These are phyloP conservation scores for Galeopsis tetrahit DNA, from an alignment of 257 asterid genomes.

Conservation along the genomic window DNA sequence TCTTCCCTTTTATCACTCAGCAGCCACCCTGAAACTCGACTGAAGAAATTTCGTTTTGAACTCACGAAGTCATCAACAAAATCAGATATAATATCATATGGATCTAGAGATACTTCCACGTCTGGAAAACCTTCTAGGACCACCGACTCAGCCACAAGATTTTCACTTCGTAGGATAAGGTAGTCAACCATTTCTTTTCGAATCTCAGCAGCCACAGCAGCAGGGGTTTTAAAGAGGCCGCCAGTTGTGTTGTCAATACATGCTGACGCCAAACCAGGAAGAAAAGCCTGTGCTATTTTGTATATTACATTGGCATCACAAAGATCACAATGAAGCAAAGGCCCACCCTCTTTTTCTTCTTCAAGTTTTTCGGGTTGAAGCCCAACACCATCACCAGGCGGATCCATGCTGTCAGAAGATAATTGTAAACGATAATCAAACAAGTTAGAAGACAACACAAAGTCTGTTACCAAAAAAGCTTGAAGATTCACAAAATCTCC, in stretches of 20 bases:
- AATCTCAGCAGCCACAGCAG: constrained; percentile 36
- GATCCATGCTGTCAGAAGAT: constrained; percentile 30
- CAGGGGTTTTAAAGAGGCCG: constrained; percentile 38
- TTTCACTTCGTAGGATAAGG: constrained; percentile 36
- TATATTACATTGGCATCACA: constrained; percentile 35
- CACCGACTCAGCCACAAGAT: constrained; percentile 36
- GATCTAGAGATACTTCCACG: constrained; percentile 36
- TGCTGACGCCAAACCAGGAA: constrained; percentile 40
- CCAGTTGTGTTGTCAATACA: constrained; percentile 41
- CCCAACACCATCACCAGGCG: constrained; percentile 33
- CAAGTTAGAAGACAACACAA: neutral
- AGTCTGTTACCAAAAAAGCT: neutral
- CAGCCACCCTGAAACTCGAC: constrained; percentile 38
- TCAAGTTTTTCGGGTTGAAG: constrained; percentile 37
- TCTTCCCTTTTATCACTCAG: constrained; percentile 37
- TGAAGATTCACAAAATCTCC: constrained; percentile 1
- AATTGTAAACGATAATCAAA: constrained; percentile 11
- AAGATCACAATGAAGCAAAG: constrained; percentile 37
- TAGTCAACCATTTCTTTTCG: constrained; percentile 38
- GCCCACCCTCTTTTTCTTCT: constrained; percentile 38
- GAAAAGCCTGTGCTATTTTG: constrained; percentile 34
- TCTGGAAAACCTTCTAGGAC: constrained; percentile 36
- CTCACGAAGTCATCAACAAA: constrained; percentile 35
- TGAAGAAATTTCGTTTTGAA: constrained; percentile 36
- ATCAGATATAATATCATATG: constrained; percentile 34